A percentile compares a stretch with the other conserved stretches of the same genome.
These are phyloP conservation scores for Castanea sativa DNA, from an alignment of 306 rosid species.

Conservation along the genomic window DNA sequence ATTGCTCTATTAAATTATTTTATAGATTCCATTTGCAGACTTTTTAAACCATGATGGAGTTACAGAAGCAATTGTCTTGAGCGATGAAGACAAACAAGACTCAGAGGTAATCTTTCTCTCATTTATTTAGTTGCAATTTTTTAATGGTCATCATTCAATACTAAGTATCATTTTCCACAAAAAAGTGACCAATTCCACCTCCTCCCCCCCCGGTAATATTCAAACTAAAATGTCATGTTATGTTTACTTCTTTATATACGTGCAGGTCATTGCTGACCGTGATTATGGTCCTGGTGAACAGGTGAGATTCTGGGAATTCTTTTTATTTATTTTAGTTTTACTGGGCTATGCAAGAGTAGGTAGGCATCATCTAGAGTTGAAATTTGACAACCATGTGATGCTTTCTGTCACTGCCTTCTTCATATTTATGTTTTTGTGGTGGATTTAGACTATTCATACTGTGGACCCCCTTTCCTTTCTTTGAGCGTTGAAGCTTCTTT, in stretches of 20 bases:
- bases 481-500: background rate
- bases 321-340: background rate
- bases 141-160: background rate
- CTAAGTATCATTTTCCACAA: background rate
- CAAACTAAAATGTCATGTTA: background rate
- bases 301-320: slow-evolving; percentile 37
- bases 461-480: background rate
- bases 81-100: slow-evolving; percentile 53
- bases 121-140: background rate
- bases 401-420: background rate
- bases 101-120: slow-evolving; percentile 56
- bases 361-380: background rate
- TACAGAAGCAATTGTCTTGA: slow-evolving; percentile 67
- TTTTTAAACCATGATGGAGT: slow-evolving; percentile 72
- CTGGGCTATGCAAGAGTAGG: background rate
- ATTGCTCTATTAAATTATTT: slow-evolving; percentile 16
- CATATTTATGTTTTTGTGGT: background rate
- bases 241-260: slow-evolving; percentile 19
- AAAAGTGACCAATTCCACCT: background rate
- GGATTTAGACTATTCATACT: background rate
- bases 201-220: background rate
- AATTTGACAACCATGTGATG: background rate
- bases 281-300: slow-evolving; percentile 69
- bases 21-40: slow-evolving; percentile 91
- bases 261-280: slow-evolving; percentile 68